Conservation (phyloP, 2,329 filamentous ascomycete genomes). For the Aspergillus hortae region DNA sequence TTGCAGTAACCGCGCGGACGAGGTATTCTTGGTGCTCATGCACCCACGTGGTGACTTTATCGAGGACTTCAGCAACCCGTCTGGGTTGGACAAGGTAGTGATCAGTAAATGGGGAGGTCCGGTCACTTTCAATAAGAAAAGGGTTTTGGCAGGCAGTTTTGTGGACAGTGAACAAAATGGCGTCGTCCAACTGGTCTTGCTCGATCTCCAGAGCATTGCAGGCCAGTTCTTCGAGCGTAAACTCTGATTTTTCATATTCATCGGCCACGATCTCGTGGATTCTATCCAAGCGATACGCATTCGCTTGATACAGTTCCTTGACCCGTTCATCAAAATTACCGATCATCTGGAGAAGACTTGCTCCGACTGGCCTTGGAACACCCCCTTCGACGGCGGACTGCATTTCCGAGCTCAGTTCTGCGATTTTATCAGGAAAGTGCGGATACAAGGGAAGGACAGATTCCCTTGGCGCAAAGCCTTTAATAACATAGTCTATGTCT, state of each 20-base stretch:
- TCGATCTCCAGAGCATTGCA: constrained; percentile 30
- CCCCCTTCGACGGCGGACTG: constrained; percentile 40
- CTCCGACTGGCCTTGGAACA: constrained; percentile 37
- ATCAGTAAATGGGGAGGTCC: constrained; percentile 30
- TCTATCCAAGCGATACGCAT: constrained; percentile 32
- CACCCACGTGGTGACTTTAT: constrained; percentile 54
- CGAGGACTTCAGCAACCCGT: constrained; percentile 45
- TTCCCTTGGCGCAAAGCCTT: constrained; percentile 45
- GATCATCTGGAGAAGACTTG: constrained; percentile 33
- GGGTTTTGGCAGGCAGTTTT: constrained; percentile 27
- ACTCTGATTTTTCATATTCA: constrained; percentile 28
- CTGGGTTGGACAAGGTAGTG: constrained; percentile 52
- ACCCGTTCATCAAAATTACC: constrained; percentile 31
- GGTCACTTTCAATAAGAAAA: constrained; percentile 34
- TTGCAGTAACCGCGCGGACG: constrained; percentile 23
- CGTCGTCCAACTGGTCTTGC: constrained; percentile 26
- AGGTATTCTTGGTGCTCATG: constrained; percentile 47
- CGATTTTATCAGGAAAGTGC: constrained; percentile 45
- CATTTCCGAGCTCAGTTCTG: constrained; percentile 25
- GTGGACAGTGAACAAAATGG: constrained; percentile 35
- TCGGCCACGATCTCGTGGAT: constrained; percentile 39
- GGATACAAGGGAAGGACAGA: constrained; percentile 47
- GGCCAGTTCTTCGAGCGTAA: constrained; percentile 38
- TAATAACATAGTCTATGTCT: constrained; percentile 48
- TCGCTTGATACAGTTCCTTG: constrained; percentile 31